Conservation (phyloP, 164 flowering plant genomes). For the Malania oleifera region DNA sequence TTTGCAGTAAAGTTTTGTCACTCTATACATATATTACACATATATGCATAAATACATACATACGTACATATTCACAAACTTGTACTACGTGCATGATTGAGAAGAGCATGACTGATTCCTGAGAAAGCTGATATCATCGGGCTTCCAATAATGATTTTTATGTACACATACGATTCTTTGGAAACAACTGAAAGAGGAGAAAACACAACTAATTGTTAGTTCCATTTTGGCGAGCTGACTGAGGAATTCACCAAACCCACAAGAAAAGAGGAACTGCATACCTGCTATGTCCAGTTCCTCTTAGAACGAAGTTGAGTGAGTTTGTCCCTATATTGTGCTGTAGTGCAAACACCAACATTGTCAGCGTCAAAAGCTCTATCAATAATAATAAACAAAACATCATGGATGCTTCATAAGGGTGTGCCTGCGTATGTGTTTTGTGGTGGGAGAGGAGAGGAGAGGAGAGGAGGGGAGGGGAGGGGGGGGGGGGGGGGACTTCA, state of each 20-base stretch:
- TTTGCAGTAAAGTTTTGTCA: conserved; percentile 6
- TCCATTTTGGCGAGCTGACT: no score
- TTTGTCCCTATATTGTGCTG: conserved; percentile 92
- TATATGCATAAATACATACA: no score
- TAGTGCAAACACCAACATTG: conserved; percentile 1
- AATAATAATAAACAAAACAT: no score
- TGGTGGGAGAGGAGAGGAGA: no score
- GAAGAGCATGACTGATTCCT: conserved; percentile 2
- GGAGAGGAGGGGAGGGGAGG: no score
- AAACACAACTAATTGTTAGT: no score
- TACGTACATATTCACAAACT: conserved; percentile 43
- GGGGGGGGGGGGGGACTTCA: no score
- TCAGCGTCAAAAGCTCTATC: background rate
- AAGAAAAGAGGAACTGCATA: background rate
- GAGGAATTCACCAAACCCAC: no score
- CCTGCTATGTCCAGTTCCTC: conserved; percentile 67
- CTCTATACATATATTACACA: conserved; percentile 31
- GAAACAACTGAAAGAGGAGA: conserved; percentile 19
- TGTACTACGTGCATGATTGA: conserved; percentile 11
- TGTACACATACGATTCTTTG: conserved; percentile 22
- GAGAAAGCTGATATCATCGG: background rate
- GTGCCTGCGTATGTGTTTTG: no score
- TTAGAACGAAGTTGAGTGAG: conserved; percentile 75
- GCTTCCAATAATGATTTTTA: conserved; percentile 26
- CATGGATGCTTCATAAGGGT: no score